phyloP scores from a whole-genome alignment of 176 grass and related monocot genomes.

The Poa pratensis region DNA sequence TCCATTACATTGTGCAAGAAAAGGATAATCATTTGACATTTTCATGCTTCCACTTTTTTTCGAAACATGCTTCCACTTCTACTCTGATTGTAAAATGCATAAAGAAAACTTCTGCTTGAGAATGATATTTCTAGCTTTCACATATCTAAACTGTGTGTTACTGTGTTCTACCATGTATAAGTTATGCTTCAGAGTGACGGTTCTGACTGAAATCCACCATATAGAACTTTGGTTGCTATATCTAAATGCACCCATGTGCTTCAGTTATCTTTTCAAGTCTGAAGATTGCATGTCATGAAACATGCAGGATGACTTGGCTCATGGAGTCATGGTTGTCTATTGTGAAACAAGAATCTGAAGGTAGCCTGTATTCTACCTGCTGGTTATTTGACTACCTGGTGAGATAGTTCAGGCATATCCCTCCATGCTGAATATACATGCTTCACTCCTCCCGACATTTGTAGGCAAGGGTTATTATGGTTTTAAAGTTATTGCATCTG shows the following conservation, averaged over 20 bases:
- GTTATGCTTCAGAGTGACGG: neutral
- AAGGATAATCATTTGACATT: too few species aligned
- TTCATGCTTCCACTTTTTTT: too few species aligned
- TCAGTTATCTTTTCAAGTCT: neutral
- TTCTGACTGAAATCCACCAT: neutral
- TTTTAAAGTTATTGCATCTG: slow-evolving; percentile 80
- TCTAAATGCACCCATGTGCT: neutral
- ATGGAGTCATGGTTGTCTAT: slow-evolving; percentile 6
- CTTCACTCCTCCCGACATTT: slow-evolving; percentile 94
- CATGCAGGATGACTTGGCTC: neutral
- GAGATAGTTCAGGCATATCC: slow-evolving; percentile 67
- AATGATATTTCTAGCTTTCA: neutral
- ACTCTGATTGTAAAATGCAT: too few species aligned
- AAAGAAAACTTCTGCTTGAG: too few species aligned
- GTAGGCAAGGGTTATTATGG: slow-evolving; percentile 90
- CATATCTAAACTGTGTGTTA: too few species aligned
- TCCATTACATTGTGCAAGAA: too few species aligned
- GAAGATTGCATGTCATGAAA: neutral
- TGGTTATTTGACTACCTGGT: slow-evolving; percentile 89
- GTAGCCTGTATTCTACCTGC: slow-evolving; percentile 83
- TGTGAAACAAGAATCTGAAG: slow-evolving; percentile 55
- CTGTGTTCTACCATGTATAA: neutral
- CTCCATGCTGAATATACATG: slow-evolving; percentile 91
- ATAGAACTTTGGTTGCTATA: neutral
- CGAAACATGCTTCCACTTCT: too few species aligned